Evolutionary conservation across 805 yeast genomes (phyloP), one percentile per base, ranked within the genome.

Genomic region (Yarrowia deformans): DNA sequence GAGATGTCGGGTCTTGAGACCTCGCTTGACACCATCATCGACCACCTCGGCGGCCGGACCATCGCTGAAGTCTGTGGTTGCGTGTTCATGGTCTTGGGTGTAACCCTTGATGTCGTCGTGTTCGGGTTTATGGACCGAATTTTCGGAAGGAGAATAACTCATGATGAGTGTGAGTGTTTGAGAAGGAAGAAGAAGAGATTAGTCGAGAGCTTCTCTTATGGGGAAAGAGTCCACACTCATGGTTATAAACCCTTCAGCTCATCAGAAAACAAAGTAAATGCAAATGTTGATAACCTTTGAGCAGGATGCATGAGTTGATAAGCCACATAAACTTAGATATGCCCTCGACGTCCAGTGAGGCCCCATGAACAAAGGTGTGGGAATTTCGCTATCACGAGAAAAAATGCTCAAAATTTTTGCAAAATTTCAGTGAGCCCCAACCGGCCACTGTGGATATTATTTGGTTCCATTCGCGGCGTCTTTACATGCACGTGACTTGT

Each of bases 1-100:
- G 72, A 90, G 78, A 76, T 90, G 94, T 75, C 93, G 83, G 52
- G 85, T 84, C 73, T 85, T 86, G 66, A 88, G 76, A 14, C 81
- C 81, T 10, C 82, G 76, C 69, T 75, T 76, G 32, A 79, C 81
- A 3, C 81, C 81, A 2, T 77, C 70, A 8, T 76, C 72, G 9
- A 23, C 46, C 12, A 63, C 14, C n/a, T 63, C 68, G 29, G 66
- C 66, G 14, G 66, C 52, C 1, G 66, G 66, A 7, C 66, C 66
- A 34, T 60, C 66, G 43, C 42, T 32, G 10, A 60, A 60, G 19
- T 60, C 66, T 10, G 66, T 60, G 66, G 66, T 60, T 13, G 52
- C 19, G n/a, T 56, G 63, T 18, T 56, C 63, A 12, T 60, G 50
- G 14, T 60, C 66, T 9, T 34, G 29, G 48, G 13, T 16, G 40